Conservation (phyloP, 2,329 filamentous ascomycete species). For the Pezicula radicicola region DNA sequence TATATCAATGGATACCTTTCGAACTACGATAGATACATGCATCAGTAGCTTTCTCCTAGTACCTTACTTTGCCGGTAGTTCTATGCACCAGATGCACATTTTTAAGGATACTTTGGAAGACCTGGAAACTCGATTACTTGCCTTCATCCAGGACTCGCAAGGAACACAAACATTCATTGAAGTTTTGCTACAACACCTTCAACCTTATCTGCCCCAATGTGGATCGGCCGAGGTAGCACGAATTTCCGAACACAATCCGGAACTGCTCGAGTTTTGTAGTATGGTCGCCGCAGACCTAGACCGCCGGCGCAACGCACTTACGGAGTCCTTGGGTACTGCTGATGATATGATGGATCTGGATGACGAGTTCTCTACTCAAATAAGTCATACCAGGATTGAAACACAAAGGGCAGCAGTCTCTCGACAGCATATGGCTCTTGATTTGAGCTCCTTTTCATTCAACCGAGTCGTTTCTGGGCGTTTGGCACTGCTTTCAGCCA, state of each 20-base stretch:
- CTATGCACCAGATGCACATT: constrained; percentile 10
- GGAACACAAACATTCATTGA: constrained; percentile 16
- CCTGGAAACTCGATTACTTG: constrained; percentile 17
- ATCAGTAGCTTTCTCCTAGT: constrained; percentile 22
- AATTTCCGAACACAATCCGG: constrained; percentile 13
- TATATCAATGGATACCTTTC: constrained; percentile 24
- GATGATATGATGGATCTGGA: constrained; percentile 67
- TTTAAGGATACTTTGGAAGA: constrained; percentile 14
- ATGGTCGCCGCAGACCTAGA: constrained; percentile 17
- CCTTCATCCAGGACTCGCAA: constrained; percentile 14
- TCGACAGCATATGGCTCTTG: constrained; percentile 32
- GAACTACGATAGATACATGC: constrained; percentile 22
- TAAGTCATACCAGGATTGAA: constrained; percentile 42
- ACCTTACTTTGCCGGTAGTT: constrained; percentile 16
- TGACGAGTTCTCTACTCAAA: constrained; percentile 58
- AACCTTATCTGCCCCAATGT: constrained; percentile 24
- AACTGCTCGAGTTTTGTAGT: constrained; percentile 21
- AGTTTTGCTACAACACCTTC: constrained; percentile 21
- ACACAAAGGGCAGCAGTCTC: constrained; percentile 33
- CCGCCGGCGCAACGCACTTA: constrained; percentile 5
- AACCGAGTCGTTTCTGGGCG: constrained; percentile 16
- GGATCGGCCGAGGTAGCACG: constrained; percentile 11
- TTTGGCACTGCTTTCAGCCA: constrained; percentile 19
- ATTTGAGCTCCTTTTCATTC: constrained; percentile 22
- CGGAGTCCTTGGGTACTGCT: constrained; percentile 23